Base-by-base conservation (phyloP, 768 basidiomycete species). In the Hydnomerulius pinastri region DNA sequence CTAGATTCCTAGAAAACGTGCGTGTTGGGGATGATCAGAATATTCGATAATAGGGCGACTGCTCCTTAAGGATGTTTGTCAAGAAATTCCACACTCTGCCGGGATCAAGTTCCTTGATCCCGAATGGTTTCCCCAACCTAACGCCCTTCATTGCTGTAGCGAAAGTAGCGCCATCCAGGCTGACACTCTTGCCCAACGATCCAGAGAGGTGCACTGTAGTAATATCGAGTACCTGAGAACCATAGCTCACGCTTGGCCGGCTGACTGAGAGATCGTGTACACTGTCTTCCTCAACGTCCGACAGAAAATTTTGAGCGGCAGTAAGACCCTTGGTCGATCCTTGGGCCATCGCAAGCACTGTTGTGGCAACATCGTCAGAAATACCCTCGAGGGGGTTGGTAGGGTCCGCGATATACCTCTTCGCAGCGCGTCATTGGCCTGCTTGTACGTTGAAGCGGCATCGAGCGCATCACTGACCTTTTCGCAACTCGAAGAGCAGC, bases 181-280 rank as follows among this genome's bases (percentile, higher is more conserved):
- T 12, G 4, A 48, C 24, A 17, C 48, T 51, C 43, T 44, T 40
- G 9, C 48, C 25, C 6, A 53, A 23, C 9, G 48, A 32, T 36
- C 48, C 52, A 25, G 43, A 50, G 29, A 54, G 20, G 12, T 45
- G 48, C 25, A 54, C 2, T 15, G 48, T 43, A 17, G 53, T 51
- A 6, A 46, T 42, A 15, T 42, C n/a, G 21, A 54, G 32, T 17
- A 27, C 38, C 20, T 36, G 25, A 2, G 20, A 6, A 13, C 36
- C 42, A 6, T 25, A 41, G 8, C 20, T 15, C 23, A 40, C 30
- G 30, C 49, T 28, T 35, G 17, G 17, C 37, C 33, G 32, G n/a
- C 36, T 36, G 2, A 53, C 0, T 13, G 5, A 1, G n/a, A 53
- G 42, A 2, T 50, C 15, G 2, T 20, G 48, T 10, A 1, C 11